Conservation (phyloP, 768 basidiomycete genomes). For the Termitomyces sp. region DNA sequence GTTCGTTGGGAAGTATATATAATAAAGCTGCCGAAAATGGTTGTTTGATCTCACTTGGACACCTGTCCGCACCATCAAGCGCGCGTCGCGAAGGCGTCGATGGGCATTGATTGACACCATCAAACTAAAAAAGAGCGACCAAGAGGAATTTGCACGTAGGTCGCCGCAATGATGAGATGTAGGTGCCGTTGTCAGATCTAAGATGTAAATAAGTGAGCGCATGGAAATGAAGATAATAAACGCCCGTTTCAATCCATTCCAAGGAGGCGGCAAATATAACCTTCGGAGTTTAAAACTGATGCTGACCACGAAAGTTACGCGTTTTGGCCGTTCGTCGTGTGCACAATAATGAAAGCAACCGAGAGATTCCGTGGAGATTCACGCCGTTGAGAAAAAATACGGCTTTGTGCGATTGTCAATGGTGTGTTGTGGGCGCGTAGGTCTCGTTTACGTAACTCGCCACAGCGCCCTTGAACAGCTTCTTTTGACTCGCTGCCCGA, state of each 20-base stretch:
- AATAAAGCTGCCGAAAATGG: neutral
- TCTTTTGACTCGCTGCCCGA: slow-evolving; percentile 4
- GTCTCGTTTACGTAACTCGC: slow-evolving; percentile 12
- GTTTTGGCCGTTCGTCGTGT: neutral
- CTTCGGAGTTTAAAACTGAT: neutral
- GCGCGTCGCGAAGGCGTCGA: neutral
- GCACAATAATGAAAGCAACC: neutral
- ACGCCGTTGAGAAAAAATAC: neutral
- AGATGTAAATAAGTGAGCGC: neutral
- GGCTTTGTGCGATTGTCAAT: neutral
- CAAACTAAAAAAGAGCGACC: neutral
- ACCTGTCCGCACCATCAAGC: neutral
- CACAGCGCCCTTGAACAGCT: slow-evolving; percentile 5
- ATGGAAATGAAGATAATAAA: too few species aligned
- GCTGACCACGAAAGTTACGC: neutral
- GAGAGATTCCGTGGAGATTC: neutral
- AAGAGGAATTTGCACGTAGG: neutral
- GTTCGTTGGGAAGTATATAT: neutral
- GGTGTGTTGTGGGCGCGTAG: neutral
- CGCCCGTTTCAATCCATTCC: too few species aligned
- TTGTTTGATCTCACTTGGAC: neutral
- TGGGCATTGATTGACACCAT: neutral
- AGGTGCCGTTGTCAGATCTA: neutral
- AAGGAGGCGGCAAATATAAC: too few species aligned
- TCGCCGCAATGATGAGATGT: neutral